Evolutionary conservation across 106 monocot genomes (phyloP), one percentile per base, ranked within the genome.

Genomic region (Allium fistulosum): DNA sequence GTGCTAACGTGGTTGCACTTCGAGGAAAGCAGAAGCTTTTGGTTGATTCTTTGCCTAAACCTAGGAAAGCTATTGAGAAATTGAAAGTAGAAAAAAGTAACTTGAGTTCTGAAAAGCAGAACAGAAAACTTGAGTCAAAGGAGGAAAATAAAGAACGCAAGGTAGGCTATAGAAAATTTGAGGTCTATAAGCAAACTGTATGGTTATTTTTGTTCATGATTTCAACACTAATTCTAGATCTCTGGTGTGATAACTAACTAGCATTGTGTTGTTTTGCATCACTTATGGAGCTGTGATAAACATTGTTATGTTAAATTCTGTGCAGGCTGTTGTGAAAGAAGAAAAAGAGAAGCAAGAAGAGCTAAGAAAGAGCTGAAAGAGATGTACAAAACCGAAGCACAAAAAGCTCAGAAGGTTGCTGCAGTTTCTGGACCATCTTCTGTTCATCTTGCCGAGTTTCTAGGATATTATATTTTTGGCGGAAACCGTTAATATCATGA

Each of bases 101-200:
- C 7, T 57, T 68, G 18, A 63, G 60, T 27, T 50, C 17, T 53
- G 72, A 76, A 9, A 67, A 69, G 71, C 63, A 46, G 52, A 81
- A 67, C 60, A 77, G 70, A 48, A 85, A 70, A 75, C 80, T 75
- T 27, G 89, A 93, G 77, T 85, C 97, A 62, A 99, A 93, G 79
- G 84, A 90, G 58, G 90, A 89, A 79, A 99, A 99, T 80, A 99
- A 93, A 73, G 89, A 87, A 52, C 82, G 97, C 53, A 2, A 28
- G 28, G 28, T 28, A 28, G 28, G 2, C 28, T 3, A 28, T 28
- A 28, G 28, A 1, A 28, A 28, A 28, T 28, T 1, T 28, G 28
- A 28, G 28, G 28, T 28, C 28, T 28, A 28, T 28, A 28, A 28
- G 28, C 28, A 28, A 28, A 28, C 28, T 1, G 28, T n/a, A n/a